These are phyloP conservation scores for Beauveria caledonica DNA, from an alignment of 2,329 filamentous ascomycete genomes.

Conservation along the genomic window DNA sequence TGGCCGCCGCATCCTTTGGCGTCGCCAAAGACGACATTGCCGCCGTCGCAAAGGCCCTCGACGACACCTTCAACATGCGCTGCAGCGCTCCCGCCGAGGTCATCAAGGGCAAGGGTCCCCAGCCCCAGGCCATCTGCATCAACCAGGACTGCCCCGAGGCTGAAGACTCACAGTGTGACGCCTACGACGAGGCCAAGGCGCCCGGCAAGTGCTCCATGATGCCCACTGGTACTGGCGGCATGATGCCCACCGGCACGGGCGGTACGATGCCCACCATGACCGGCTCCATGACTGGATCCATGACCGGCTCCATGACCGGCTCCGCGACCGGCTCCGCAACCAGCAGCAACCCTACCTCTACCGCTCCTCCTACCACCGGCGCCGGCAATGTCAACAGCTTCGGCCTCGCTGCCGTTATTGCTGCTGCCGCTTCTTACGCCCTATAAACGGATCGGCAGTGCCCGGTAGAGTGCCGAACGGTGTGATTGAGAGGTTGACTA, in stretches of 20 bases:
- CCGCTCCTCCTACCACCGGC: slow-evolving; percentile 14
- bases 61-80: slow-evolving; percentile 40
- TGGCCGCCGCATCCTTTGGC: slow-evolving; percentile 50
- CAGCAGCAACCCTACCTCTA: slow-evolving; percentile 9
- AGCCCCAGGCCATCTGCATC: slow-evolving; percentile 50
- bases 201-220: slow-evolving; percentile 13
- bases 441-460: slow-evolving; percentile 14
- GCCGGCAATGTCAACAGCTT: slow-evolving; percentile 21
- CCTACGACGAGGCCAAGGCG: slow-evolving; percentile 29
- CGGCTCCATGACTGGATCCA: neutral
- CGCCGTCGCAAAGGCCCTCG: slow-evolving; percentile 40
- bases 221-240: neutral
- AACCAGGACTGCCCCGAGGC: slow-evolving; percentile 39
- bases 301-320: slow-evolving; percentile 5
- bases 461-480: neutral
- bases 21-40: slow-evolving; percentile 44
- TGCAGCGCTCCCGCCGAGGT: slow-evolving; percentile 40
- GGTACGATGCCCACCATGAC: slow-evolving; percentile 9
- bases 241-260: slow-evolving; percentile 11
- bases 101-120: slow-evolving; percentile 34
- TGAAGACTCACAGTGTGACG: slow-evolving; percentile 34
- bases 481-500: neutral
- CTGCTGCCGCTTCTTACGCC: slow-evolving; percentile 22
- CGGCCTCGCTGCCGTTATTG: slow-evolving; percentile 19
- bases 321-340: slow-evolving; percentile 12